These are phyloP conservation scores for Vaccinium myrtillus DNA, from an alignment of 148 eudicot species.

Conservation along the genomic window DNA sequence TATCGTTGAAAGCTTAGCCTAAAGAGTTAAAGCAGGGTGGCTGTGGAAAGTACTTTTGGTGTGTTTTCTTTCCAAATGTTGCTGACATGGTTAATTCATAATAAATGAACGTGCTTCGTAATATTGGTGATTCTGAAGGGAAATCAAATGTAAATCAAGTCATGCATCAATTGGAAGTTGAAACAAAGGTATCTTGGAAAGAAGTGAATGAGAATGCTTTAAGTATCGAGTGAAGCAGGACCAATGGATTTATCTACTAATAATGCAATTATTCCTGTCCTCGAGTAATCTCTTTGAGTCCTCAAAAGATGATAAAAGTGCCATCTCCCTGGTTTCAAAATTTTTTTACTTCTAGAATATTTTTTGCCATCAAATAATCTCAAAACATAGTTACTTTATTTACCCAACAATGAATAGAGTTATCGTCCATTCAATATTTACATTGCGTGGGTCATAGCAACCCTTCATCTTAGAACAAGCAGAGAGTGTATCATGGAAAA, in stretches of 20 bases:
- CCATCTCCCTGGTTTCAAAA: not conserved
- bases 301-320: not conserved
- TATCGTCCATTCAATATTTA: not conserved
- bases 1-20: not conserved
- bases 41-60: conserved; percentile 3
- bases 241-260: not conserved
- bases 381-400: not conserved
- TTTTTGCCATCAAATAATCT: not conserved
- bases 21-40: conserved; percentile 5
- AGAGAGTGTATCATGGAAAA: not conserved
- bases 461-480: not conserved
- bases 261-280: not conserved
- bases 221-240: not conserved
- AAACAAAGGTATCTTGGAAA: not conserved
- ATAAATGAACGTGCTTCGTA: not conserved
- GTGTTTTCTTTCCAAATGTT: not conserved
- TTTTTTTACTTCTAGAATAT: not conserved
- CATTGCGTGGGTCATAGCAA: not conserved
- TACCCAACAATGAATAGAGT: not conserved
- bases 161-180: not conserved
- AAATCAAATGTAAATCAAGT: not conserved
- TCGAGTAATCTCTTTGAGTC: not conserved
- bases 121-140: not conserved
- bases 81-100: not conserved
- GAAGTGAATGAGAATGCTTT: not conserved